A percentile compares a stretch with the other conserved stretches of the same genome.
These are phyloP conservation scores for Inosperma sp. DNA, from an alignment of 768 basidiomycete genomes.

Conservation along the genomic window DNA sequence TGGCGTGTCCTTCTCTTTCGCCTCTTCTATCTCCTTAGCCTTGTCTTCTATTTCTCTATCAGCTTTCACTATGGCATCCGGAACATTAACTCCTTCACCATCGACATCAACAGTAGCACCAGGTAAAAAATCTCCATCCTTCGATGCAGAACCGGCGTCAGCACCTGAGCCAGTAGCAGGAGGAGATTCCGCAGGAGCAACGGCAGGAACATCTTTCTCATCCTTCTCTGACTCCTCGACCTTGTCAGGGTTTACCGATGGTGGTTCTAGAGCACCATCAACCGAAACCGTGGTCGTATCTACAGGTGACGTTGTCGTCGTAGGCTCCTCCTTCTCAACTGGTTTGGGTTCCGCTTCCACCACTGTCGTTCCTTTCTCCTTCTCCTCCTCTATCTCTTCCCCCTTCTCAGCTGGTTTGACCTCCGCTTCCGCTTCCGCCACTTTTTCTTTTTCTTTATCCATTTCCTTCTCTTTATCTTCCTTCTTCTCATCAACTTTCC, in stretches of 20 bases:
- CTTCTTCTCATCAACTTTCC: conserved; percentile 24
- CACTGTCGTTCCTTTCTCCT: background rate
- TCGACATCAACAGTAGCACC: background rate
- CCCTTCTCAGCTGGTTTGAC: conserved; percentile 2
- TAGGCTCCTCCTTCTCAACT: background rate
- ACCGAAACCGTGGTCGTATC: background rate
- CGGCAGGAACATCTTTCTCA: background rate
- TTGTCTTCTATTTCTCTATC: no score
- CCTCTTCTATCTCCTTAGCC: background rate
- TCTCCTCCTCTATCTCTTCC: background rate
- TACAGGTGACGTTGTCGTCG: background rate
- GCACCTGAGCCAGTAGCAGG: no score
- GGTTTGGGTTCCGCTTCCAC: background rate
- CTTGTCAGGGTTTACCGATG: background rate
- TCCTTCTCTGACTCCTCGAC: background rate
- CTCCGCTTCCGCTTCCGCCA: background rate
- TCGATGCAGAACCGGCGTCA: no score
- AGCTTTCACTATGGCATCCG: background rate
- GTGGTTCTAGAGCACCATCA: no score
- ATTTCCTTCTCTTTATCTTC: conserved; percentile 11
- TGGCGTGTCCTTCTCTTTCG: background rate
- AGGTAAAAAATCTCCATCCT: no score
- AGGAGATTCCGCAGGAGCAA: no score
- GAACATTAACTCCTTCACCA: background rate
- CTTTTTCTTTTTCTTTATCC: conserved; percentile 5